Base-by-base conservation (phyloP, 2,329 filamentous ascomycete species). In the Cladosporium colombiae region DNA sequence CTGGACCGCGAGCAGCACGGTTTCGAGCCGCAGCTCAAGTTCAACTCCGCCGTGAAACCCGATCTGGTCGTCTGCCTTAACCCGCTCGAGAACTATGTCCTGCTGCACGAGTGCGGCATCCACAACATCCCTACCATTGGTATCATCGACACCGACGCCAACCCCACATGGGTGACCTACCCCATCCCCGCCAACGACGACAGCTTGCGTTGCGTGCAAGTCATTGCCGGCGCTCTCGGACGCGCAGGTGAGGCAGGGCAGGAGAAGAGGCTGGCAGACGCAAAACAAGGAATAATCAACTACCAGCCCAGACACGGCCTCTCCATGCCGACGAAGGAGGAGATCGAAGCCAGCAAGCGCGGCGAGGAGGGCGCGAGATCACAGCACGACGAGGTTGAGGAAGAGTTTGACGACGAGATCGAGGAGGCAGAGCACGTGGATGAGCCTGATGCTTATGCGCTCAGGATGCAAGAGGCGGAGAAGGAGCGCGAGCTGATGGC, bases 171-270 rank as follows among this genome's bases (percentile, higher is more conserved):
- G 87, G 93, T 98, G 60, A 98, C 95, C 4, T 99, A 99, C 76
- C 91, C 91, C 16, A 97, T 99, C 71, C 95, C 95, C 1, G 92
- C 92, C 60, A 99, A 99, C 78, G 95, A 99, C 76, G 95, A 99
- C 83, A 96, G 93, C 86, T 79, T 97, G 71, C 90, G 95, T 67
- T 89, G 89, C 70, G 86, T 93, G 59, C 87, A 90, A 71, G 84
- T 97, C 67, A 91, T 99, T 71, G 91, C 89, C 4, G 93, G 93
- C 62, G 89, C 95, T 1, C 84, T 99, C 44, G 94, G 93, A 49
- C 86, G 90, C 62, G 95, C 95, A 0, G 95, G 91, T 11, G 83
- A 96, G 80, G 83, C 86, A 62, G 95, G 95, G 44, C 89, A 93
- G 74, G 78, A 83, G 72, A 84, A 86, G 67, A 86, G 94, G 64